Percentiles rank a stretch among this genome's conserved stretches.
Evolutionary conservation across 192 early-diverging fungal species (phyloP).

Genomic region (Dispira parvispora): DNA sequence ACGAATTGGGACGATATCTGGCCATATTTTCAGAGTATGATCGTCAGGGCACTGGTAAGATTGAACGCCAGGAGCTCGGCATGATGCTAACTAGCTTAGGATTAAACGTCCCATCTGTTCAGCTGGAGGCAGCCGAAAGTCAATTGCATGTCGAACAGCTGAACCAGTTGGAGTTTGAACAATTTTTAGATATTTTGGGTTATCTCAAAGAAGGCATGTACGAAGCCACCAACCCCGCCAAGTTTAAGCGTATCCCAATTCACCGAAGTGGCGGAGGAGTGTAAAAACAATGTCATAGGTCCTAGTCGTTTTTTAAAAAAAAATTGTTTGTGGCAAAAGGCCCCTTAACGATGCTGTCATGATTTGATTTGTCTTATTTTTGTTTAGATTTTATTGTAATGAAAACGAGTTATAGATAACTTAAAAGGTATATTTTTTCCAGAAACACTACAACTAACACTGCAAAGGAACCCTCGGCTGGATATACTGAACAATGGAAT

Average conservation of each 20-base stretch:
- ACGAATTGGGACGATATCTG: constrained; percentile 28
- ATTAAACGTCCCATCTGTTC: constrained; percentile 13
- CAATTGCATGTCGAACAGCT: constrained; percentile 10
- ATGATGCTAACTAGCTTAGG: constrained; percentile 19
- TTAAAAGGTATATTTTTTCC: not conserved
- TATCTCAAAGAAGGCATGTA: constrained; percentile 28
- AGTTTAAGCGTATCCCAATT: constrained; percentile 28
- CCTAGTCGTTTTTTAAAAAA: not conserved
- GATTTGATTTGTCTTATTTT: not conserved
- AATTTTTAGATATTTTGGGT: constrained; percentile 25
- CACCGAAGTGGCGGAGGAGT: constrained; percentile 32
- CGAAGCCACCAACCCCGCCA: constrained; percentile 15
- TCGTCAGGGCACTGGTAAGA: constrained; percentile 23
- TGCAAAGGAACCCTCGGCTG: not conserved
- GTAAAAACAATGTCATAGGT: constrained; percentile 7
- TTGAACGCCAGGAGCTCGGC: constrained; percentile 21
- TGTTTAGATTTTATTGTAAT: not conserved
- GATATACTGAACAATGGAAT: not conserved
- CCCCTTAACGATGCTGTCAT: too few relatives aligned
- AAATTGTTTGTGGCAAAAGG: not conserved
- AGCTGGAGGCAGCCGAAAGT: constrained; percentile 12
- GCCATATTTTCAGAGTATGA: constrained; percentile 30
- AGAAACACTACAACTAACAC: not conserved
- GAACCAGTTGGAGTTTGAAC: constrained; percentile 27
- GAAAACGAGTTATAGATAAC: not conserved